phyloP scores from a whole-genome alignment of 2,329 filamentous ascomycete genomes.

The Fusarium fujikuroi region DNA sequence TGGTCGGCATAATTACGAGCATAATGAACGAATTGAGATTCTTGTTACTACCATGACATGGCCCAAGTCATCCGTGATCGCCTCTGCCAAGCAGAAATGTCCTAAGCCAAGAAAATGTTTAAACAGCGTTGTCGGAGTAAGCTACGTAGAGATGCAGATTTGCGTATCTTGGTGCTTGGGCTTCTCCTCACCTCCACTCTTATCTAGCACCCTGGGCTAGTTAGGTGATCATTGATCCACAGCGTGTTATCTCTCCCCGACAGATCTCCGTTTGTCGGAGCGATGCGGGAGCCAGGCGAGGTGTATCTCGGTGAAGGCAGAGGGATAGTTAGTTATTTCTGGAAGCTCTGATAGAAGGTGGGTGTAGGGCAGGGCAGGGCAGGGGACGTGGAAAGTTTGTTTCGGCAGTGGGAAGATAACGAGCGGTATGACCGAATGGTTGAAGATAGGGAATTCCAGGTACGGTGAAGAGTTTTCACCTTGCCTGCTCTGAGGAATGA shows the following conservation, averaged over 20 bases:
- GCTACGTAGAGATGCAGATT: background rate
- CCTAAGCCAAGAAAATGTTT: background rate
- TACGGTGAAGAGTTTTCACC: slow-evolving; percentile 12
- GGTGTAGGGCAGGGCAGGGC: background rate
- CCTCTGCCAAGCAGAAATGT: slow-evolving; percentile 8
- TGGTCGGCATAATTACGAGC: slow-evolving; percentile 19
- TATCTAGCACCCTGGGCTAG: slow-evolving; percentile 18
- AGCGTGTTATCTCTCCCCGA: slow-evolving; percentile 20
- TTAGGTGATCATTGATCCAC: slow-evolving; percentile 12
- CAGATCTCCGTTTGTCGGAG: slow-evolving; percentile 26
- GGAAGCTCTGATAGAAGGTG: slow-evolving; percentile 28
- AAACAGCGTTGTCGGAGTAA: slow-evolving; percentile 24
- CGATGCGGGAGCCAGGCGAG: background rate
- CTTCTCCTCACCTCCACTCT: slow-evolving; percentile 28
- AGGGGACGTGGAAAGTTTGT: background rate
- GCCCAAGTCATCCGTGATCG: background rate
- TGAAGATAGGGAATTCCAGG: slow-evolving; percentile 11
- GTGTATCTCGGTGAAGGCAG: slow-evolving; percentile 19
- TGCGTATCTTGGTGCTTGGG: background rate
- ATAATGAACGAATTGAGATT: slow-evolving; percentile 29
- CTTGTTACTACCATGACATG: background rate
- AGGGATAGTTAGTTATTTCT: slow-evolving; percentile 14
- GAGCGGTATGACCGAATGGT: background rate
- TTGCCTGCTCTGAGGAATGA: background rate
- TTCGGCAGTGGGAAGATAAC: background rate